A percentile compares a stretch with the other conserved stretches of the same genome.
Evolutionary conservation across 2,329 filamentous ascomycete species (phyloP).

Genomic region (Bretziella fagacearum): DNA sequence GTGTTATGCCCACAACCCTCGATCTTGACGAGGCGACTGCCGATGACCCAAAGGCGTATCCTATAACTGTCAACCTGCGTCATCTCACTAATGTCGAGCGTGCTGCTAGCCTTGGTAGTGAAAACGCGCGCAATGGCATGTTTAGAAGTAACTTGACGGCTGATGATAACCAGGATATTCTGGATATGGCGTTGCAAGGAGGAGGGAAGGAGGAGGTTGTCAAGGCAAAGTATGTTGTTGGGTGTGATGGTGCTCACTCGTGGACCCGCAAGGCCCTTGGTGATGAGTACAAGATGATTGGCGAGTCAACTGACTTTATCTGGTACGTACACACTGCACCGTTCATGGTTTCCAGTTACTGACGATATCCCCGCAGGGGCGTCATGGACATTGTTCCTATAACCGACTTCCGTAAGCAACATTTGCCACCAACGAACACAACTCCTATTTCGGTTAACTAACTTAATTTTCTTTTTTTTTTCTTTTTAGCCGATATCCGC

Average conservation of each 20-base stretch:
- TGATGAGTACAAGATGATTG: slow-evolving; percentile 27
- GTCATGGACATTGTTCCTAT: slow-evolving; percentile 25
- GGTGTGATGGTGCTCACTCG: slow-evolving; percentile 51
- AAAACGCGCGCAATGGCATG: slow-evolving; percentile 28
- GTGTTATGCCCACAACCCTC: slow-evolving; percentile 39
- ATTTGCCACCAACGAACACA: not conserved
- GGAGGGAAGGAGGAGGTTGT: slow-evolving; percentile 19
- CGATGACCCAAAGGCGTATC: slow-evolving; percentile 36
- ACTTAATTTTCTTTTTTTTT: not conserved
- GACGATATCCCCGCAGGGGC: slow-evolving; percentile 17
- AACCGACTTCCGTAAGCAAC: slow-evolving; percentile 31
- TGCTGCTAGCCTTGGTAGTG: slow-evolving; percentile 25
- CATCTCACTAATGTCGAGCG: slow-evolving; percentile 42
- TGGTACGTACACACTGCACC: slow-evolving; percentile 19
- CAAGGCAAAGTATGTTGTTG: slow-evolving; percentile 42
- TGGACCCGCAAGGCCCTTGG: slow-evolving; percentile 45
- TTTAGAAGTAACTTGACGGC: slow-evolving; percentile 41
- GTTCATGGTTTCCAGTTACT: not conserved
- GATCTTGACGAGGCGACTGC: slow-evolving; percentile 34
- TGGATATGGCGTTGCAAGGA: slow-evolving; percentile 15
- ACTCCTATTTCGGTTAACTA: not conserved
- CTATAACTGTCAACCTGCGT: slow-evolving; percentile 41
- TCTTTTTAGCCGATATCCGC: slow-evolving; percentile 30
- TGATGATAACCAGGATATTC: slow-evolving; percentile 39
- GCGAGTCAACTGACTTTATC: slow-evolving; percentile 33